Percentiles rank a stretch among this genome's conserved stretches.
phyloP scores from a whole-genome alignment of 805 yeast species.

The Saccharomycopsis vini region DNA sequence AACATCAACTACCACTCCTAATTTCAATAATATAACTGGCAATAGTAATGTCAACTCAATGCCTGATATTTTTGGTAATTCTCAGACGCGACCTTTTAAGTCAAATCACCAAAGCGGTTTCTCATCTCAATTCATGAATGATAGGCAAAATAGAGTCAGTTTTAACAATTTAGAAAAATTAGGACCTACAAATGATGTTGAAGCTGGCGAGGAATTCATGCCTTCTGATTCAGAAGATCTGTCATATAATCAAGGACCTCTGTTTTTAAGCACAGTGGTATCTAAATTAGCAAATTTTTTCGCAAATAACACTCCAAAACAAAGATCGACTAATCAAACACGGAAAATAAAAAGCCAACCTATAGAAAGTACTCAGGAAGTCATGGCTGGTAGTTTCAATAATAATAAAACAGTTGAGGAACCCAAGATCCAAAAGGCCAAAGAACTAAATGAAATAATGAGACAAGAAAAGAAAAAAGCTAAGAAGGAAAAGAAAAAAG shows the following conservation, averaged over 20 bases:
- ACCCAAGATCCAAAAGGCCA: not conserved
- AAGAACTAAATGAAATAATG: slow-evolving; percentile 1
- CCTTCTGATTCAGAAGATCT: slow-evolving; percentile 2
- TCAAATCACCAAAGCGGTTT: not conserved
- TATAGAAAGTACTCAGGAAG: not conserved
- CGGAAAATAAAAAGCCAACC: no score
- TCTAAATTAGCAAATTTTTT: slow-evolving; percentile 12
- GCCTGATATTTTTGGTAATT: slow-evolving; percentile 1
- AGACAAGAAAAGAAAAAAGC: slow-evolving; percentile 9
- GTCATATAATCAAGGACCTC: not conserved
- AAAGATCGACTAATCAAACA: not conserved
- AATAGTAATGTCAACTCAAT: not conserved
- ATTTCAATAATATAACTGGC: no score
- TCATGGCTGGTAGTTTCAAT: not conserved
- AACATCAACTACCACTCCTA: not conserved
- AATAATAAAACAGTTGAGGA: not conserved
- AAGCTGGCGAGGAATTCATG: slow-evolving; percentile 11
- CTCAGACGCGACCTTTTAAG: not conserved
- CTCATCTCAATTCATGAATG: not conserved
- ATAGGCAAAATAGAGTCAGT: not conserved
- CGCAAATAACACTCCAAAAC: not conserved
- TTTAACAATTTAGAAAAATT: not conserved
- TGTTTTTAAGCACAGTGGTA: slow-evolving; percentile 5
- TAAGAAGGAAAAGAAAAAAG: slow-evolving; percentile 7
- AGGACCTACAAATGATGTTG: not conserved